A percentile compares a stretch with the other conserved stretches of the same genome.
Evolutionary conservation across 1,284 basidiomycete genomes (phyloP).

Genomic region (Ceratorhiza oryzae-sativae): DNA sequence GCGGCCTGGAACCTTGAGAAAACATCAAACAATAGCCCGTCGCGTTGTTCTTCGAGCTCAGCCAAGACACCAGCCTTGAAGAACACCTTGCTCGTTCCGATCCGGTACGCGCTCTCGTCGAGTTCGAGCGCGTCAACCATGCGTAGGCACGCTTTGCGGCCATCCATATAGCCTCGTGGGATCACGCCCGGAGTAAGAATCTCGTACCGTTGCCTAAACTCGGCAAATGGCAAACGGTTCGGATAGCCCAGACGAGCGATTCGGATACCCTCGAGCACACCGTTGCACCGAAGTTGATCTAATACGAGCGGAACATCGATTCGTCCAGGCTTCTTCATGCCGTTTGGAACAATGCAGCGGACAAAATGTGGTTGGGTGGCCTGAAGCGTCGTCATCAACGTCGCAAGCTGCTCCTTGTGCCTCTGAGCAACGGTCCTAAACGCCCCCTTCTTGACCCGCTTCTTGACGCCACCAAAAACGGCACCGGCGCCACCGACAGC

Average conservation of each 20-base stretch:
- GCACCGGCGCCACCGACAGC: slow-evolving; percentile 47
- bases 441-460: slow-evolving; percentile 93
- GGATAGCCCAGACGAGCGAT: slow-evolving; percentile 98
- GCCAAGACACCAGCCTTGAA: slow-evolving; percentile 99
- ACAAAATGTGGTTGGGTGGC: slow-evolving; percentile 99
- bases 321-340: slow-evolving; percentile 88
- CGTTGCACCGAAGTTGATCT: slow-evolving; percentile 97
- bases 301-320: slow-evolving; percentile 95
- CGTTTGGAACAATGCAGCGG: slow-evolving; percentile 97
- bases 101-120: slow-evolving; percentile 84
- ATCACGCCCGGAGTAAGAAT: slow-evolving; percentile 93
- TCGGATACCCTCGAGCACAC: slow-evolving; percentile 98
- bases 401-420: slow-evolving; percentile 94
- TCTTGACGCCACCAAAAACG: slow-evolving; percentile 65
- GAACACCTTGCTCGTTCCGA: slow-evolving; percentile 98
- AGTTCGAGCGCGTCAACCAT: slow-evolving; percentile 93
- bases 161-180: slow-evolving; percentile 95
- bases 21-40: slow-evolving; percentile 85
- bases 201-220: slow-evolving; percentile 97
- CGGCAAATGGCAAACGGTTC: slow-evolving; percentile 94
- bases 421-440: slow-evolving; percentile 96
- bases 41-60: slow-evolving; percentile 94
- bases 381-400: slow-evolving; percentile 90
- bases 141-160: slow-evolving; percentile 89
- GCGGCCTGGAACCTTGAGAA: slow-evolving; percentile 90